phyloP scores from a whole-genome alignment of 768 basidiomycete genomes.

The Lactarius hengduanensis region DNA sequence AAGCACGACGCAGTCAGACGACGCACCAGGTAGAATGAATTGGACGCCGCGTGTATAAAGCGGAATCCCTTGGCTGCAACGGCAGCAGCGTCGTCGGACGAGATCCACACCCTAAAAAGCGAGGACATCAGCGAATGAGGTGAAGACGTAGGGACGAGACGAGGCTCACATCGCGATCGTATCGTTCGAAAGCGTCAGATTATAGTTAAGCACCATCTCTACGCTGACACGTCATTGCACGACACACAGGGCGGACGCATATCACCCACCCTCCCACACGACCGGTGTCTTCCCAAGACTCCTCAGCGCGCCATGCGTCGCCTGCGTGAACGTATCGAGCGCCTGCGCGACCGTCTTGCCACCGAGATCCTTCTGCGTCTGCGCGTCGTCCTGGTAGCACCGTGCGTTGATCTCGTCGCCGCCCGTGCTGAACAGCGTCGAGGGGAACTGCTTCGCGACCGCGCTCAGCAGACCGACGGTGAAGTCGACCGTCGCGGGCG shows the following conservation, averaged over 20 bases:
- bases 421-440: slow-evolving; percentile 71
- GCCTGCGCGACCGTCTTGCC: slow-evolving; percentile 61
- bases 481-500: slow-evolving; percentile 58
- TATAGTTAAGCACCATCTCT: slow-evolving; percentile 1
- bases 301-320: slow-evolving; percentile 56
- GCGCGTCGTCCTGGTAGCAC: slow-evolving; percentile 63
- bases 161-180: slow-evolving; percentile 16
- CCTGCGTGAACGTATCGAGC: slow-evolving; percentile 57
- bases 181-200: slow-evolving; percentile 13
- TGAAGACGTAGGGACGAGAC: too few species aligned
- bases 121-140: not conserved
- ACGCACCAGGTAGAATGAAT: slow-evolving; percentile 73
- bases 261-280: slow-evolving; percentile 68
- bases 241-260: not conserved
- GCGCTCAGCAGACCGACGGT: slow-evolving; percentile 51
- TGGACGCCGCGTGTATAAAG: slow-evolving; percentile 66
- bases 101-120: slow-evolving; percentile 65
- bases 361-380: slow-evolving; percentile 49
- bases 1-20: not conserved
- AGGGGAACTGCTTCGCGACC: slow-evolving; percentile 52
- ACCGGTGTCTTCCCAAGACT: slow-evolving; percentile 68
- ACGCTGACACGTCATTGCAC: not conserved
- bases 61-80: slow-evolving; percentile 61
- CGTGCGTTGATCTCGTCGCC: slow-evolving; percentile 76
- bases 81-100: slow-evolving; percentile 54